phyloP scores from a whole-genome alignment of 495 filamentous ascomycete species.

The Penicillium herquei region DNA sequence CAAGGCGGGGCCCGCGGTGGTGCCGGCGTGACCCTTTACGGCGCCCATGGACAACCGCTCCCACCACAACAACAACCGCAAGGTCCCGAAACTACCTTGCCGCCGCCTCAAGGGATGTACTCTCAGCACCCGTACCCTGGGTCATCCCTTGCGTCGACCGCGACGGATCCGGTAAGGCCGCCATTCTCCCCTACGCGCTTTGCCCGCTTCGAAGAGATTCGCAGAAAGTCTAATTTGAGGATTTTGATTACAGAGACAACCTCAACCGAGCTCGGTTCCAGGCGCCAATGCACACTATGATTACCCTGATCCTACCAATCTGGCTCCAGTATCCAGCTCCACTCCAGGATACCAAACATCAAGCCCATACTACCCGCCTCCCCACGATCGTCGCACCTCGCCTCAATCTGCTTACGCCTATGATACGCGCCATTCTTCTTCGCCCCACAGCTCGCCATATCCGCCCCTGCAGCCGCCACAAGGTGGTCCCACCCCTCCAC shows the following conservation, averaged over 20 bases:
- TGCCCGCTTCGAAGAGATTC: background rate
- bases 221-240: constrained; percentile 16
- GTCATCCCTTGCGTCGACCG: constrained; percentile 35
- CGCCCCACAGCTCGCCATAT: constrained; percentile 50
- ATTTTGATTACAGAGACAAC: constrained; percentile 34
- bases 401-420: constrained; percentile 50
- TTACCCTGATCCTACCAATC: constrained; percentile 55
- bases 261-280: constrained; percentile 17
- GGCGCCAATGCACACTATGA: constrained; percentile 50
- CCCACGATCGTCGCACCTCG: constrained; percentile 47
- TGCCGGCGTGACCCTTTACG: constrained; percentile 56
- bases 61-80: constrained; percentile 54
- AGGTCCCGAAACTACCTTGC: constrained; percentile 44
- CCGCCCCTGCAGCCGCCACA: constrained; percentile 38
- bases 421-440: constrained; percentile 49
- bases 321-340: constrained; percentile 52
- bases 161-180: constrained; percentile 50
- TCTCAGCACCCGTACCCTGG: constrained; percentile 36
- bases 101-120: constrained; percentile 50
- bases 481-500: constrained; percentile 14
- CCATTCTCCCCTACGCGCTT: constrained; percentile 14
- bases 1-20: constrained; percentile 42
- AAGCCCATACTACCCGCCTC: constrained; percentile 45
- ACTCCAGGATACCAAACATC: constrained; percentile 48
- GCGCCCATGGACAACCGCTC: constrained; percentile 73